Conservation (phyloP, 2,329 filamentous ascomycete genomes). For the Sphaerulina musiva region DNA sequence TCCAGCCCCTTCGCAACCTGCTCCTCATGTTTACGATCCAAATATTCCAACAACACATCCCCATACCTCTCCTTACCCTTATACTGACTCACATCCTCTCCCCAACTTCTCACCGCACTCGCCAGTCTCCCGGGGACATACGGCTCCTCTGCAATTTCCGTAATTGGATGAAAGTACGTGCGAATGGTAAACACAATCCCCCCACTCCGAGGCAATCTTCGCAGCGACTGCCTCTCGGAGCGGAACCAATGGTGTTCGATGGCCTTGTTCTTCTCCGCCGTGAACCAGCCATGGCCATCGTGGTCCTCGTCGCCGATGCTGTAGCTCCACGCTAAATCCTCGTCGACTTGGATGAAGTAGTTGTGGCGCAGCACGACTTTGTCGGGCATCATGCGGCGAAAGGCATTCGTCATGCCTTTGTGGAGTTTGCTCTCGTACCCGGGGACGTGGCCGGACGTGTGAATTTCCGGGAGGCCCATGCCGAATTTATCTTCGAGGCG, state of each 20-base stretch:
- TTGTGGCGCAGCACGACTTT: conserved; percentile 65
- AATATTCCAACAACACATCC: conserved; percentile 65
- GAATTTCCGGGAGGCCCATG: conserved; percentile 72
- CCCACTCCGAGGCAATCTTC: conserved; percentile 48
- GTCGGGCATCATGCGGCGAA: conserved; percentile 62
- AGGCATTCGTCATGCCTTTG: conserved; percentile 76
- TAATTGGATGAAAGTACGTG: conserved; percentile 71
- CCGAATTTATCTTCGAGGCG: conserved; percentile 71
- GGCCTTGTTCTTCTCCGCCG: conserved; percentile 65
- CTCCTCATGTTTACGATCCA: conserved; percentile 67
- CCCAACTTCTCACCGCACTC: conserved; percentile 74
- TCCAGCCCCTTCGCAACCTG: conserved; percentile 64
- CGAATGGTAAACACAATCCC: conserved; percentile 65
- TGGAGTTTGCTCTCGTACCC: conserved; percentile 65
- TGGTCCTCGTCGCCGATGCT: conserved; percentile 68
- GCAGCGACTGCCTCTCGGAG: conserved; percentile 65
- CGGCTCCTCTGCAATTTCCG: conserved; percentile 60
- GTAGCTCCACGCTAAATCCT: conserved; percentile 65
- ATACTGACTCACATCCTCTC: conserved; percentile 66
- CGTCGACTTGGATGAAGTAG: conserved; percentile 84
- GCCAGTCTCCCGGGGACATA: conserved; percentile 74
- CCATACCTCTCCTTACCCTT: conserved; percentile 72
- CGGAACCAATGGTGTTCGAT: conserved; percentile 71
- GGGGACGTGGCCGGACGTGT: conserved; percentile 70
- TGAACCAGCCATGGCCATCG: conserved; percentile 61